phyloP scores from a whole-genome alignment of 164 flowering plant species.

The Dillenia suffruticosa region DNA sequence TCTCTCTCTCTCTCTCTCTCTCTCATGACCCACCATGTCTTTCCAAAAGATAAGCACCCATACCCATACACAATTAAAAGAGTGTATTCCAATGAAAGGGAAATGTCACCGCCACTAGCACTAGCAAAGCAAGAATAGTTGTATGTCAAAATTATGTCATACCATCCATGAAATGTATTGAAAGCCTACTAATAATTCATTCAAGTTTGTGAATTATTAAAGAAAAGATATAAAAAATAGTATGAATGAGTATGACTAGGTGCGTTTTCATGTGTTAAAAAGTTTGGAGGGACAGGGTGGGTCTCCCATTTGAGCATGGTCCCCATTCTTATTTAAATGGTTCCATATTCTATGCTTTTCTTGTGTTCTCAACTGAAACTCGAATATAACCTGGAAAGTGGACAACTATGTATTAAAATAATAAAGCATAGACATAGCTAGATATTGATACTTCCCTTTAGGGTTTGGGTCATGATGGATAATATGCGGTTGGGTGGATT shows the following conservation, averaged over 20 bases:
- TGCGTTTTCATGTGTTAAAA: conserved; percentile 11
- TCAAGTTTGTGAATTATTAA: no score
- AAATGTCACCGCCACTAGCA: no score
- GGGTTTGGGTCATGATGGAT: background rate
- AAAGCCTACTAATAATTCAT: no score
- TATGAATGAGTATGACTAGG: background rate
- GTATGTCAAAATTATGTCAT: no score
- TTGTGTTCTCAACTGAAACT: conserved; percentile 13
- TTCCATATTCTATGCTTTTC: conserved; percentile 25
- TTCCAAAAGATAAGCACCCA: conserved; percentile 9
- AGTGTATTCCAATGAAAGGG: background rate
- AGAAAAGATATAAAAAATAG: no score
- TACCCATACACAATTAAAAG: conserved; percentile 5
- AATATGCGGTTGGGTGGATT: conserved; percentile 13
- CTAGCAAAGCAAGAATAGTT: no score
- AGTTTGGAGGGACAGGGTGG: conserved; percentile 7
- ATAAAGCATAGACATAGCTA: conserved; percentile 19
- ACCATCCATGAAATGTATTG: no score
- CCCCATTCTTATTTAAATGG: conserved; percentile 20
- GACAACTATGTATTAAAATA: conserved; percentile 17
- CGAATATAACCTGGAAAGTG: conserved; percentile 20
- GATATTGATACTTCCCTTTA: conserved; percentile 8
- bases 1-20: conserved; percentile 7
- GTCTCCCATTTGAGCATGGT: conserved; percentile 19
- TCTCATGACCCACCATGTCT: conserved; percentile 21